Evolutionary conservation across 306 rosid genomes (phyloP), one percentile per base, ranked within the genome.

Genomic region (Lathyrus tuberosus): DNA sequence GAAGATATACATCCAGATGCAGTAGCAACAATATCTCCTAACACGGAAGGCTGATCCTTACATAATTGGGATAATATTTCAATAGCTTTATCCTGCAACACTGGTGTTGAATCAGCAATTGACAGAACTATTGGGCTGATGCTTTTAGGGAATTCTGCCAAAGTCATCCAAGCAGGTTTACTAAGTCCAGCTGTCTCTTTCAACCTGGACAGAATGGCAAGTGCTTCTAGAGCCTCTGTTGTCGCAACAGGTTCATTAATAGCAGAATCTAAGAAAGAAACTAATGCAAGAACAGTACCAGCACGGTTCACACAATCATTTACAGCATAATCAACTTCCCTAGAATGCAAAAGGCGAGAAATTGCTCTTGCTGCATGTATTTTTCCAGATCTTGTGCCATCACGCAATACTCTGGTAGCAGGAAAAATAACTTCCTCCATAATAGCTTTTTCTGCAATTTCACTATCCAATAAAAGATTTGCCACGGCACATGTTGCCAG

Each of bases 251-350:
- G 85, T 69, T 76, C 90, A 79, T 74, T 66, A 66, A 81, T 53
- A 62, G 90, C 84, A 87, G 87, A 87, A 58, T 86, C 95, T 53
- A 94, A 75, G 79, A 90, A 87, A 65, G 98, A 87, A 83, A 90
- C 98, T 76, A 94, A 73, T 31, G 96, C 98, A 71, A 94, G 98
- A 67, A 90, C 92, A 15, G 98, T 94, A 77, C 98, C 97, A 35
- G 96, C 85, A 69, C 88, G 86, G 80, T 94, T 90, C 70, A 94
- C 95, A 81, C 96, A 87, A 38, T 87, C 96, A 41, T 84, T 88
- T 65, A 94, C 64, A 69, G 86, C 80, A 75, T 70, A 71, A 79
- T 88, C 92, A 77, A 91, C 83, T 79, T 60, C 62, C 56, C 87
- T 90, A 70, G 89, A 88, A 71, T 80, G 88, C 65, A 94, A 89